Base-by-base conservation (phyloP, 345 rosid species). In the Brassica carinata region DNA sequence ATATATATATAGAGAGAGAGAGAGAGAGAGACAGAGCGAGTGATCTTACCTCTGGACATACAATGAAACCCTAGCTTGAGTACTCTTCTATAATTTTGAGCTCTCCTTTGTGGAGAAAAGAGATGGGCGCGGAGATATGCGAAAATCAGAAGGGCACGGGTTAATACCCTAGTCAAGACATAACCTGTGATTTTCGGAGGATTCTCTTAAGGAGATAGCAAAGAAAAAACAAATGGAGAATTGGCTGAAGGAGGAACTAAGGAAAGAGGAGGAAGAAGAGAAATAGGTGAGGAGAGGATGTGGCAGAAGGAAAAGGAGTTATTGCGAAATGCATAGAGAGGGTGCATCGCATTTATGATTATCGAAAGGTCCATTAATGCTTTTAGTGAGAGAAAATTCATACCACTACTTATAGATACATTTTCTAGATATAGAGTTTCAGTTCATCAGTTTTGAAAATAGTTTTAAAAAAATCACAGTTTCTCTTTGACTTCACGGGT, bases 301-400 rank as follows among this genome's bases (percentile, higher is more conserved):
- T 81, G 86, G 84, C 80, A 80, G 86, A 72, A 61, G 83, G 72
- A 58, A 67, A 80, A 81, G 88, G 89, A 93, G 93, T 93, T 84
- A 91, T 85, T 91, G 93, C 91, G 62, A 86, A 86, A 90, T 79
- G 84, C 81, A 77, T 83, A 58, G 92, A 92, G 93, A 82, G 83
- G 92, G 85, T 91, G 92, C 83, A 74, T 62, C 17, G 91, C 92
- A 94, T 92, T 94, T 86, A 92, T 92, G 91, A 86, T 81, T 81
- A 23, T 76, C 81, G 70, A 76, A 81, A 77, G 65, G 53, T 81
- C 81, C 77, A 72, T 77, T 76, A 81, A 76, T 81, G 77, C 84
- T 72, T 87, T 85, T 43, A 76, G 77, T 55, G 83, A 80, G 85
- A 84, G 76, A 86, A 81, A 83, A 67, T 17, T 48, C 66, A 77